Evolutionary conservation across 2,329 filamentous ascomycete species (phyloP), one percentile per base, ranked within the genome.

Genomic region (Parastagonospora avenae): DNA sequence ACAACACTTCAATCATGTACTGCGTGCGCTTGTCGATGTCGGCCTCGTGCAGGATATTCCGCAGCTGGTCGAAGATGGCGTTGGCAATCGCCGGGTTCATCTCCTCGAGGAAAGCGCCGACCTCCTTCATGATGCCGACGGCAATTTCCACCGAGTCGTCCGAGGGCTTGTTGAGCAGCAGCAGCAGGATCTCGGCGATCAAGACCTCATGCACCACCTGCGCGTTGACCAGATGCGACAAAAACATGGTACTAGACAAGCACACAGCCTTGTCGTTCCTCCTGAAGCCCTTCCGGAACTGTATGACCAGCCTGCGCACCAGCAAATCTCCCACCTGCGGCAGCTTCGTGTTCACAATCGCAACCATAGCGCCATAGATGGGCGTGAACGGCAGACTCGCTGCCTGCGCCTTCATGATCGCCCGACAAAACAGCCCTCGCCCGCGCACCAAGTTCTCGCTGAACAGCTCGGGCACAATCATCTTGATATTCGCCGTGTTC

Each of bases 81-180:
- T 93, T 84, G 28, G 92, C 87, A 66, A 97, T 96, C 9, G 90
- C 84, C 1, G 87, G 84, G 69, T 91, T 95, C 92, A 97, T 96
- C 72, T 97, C 92, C 71, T 97, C 93, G 59, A 99, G 74, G 72
- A 96, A 93, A 68, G 95, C 89, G 7, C 94, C 94, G 36, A 97
- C 91, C 73, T 97, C 94, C 62, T 91, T 87, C 69, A 90, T 96
- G 66, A 99, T 83, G 2, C 90, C 91, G 24, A 99, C 93, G 0
- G 94, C 94, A 71, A 99, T 97, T 79, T 99, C 94, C 27, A 97
- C 94, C 55, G 92, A 94, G 74, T 99, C 94, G 60, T 99, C 93
- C 0, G 94, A 97, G 15, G 94, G 94, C 74, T 96, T 96, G 75
- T 96, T 88, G 43, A 99, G 82, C 32, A 99, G 81, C n/a, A 97